A percentile compares a stretch with the other conserved stretches of the same genome.
Conservation (phyloP, 192 early-diverging fungal species). For the Kickxella alabastrina region DNA sequence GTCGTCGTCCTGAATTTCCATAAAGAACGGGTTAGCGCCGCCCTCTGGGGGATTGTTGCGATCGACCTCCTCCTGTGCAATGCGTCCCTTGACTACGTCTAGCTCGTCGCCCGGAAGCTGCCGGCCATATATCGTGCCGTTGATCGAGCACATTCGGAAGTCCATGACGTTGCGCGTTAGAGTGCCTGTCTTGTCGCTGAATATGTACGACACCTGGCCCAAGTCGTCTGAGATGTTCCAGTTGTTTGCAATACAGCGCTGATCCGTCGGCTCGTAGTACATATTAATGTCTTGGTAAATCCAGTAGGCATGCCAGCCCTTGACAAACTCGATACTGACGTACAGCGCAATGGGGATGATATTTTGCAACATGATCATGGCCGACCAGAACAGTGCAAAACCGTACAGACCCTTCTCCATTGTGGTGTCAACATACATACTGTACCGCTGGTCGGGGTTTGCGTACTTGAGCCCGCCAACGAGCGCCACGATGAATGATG, state of each 20-base stretch:
- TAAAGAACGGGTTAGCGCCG: constrained; percentile 37
- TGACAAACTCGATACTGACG: constrained; percentile 90
- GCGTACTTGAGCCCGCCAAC: constrained; percentile 50
- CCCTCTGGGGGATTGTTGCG: constrained; percentile 52
- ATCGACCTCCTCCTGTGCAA: constrained; percentile 53
- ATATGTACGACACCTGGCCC: constrained; percentile 94
- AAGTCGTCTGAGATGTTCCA: constrained; percentile 97
- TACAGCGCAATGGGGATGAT: constrained; percentile 96
- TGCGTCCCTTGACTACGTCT: constrained; percentile 54
- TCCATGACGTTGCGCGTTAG: constrained; percentile 95
- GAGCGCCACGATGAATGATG: constrained; percentile 55
- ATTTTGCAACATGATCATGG: constrained; percentile 92
- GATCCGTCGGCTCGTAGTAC: constrained; percentile 54
- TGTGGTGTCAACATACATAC: constrained; percentile 33
- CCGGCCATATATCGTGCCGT: constrained; percentile 81
- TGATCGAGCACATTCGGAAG: constrained; percentile 90
- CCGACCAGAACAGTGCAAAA: constrained; percentile 56
- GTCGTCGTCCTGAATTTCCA: constrained; percentile 39
- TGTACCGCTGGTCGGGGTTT: constrained; percentile 24
- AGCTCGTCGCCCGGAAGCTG: constrained; percentile 67
- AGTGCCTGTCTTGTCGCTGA: constrained; percentile 96
- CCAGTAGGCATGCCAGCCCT: constrained; percentile 78
- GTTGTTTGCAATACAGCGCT: constrained; percentile 41
- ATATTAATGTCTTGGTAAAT: constrained; percentile 90
- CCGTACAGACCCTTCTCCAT: constrained; percentile 34